Conservation (phyloP, 2,329 filamentous ascomycete species). For the Calycina herbarum region DNA sequence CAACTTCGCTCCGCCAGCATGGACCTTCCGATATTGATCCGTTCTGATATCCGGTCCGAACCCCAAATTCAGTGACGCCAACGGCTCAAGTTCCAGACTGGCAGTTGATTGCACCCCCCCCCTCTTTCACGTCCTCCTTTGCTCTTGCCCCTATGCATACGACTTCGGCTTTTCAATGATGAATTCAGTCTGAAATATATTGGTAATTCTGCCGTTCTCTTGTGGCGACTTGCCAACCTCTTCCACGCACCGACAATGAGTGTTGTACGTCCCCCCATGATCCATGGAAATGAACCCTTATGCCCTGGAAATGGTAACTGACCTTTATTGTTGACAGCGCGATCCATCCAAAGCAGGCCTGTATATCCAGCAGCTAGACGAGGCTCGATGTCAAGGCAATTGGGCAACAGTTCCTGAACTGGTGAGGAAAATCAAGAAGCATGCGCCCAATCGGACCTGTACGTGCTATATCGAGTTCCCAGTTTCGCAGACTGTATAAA, state of each 20-base stretch:
- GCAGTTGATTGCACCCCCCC: not conserved
- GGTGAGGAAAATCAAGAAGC: slow-evolving; percentile 90
- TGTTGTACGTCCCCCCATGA: slow-evolving; percentile 13
- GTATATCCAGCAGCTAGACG: slow-evolving; percentile 81
- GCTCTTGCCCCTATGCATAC: not conserved
- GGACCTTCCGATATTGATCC: not conserved
- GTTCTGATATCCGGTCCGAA: not conserved
- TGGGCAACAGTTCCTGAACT: slow-evolving; percentile 88
- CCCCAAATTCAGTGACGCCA: slow-evolving; percentile 3
- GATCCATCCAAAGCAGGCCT: slow-evolving; percentile 72
- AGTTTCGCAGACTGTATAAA: not conserved
- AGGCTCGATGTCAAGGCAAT: slow-evolving; percentile 81
- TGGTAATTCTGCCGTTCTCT: not conserved
- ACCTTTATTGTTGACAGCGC: slow-evolving; percentile 27
- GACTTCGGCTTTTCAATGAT: not conserved
- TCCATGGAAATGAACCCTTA: not conserved
- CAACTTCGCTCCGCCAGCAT: not conserved
- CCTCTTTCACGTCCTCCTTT: not conserved
- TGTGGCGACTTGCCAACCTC: not conserved
- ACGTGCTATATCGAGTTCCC: slow-evolving; percentile 40
- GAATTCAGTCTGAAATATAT: not conserved
- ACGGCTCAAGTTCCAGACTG: not conserved
- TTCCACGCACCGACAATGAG: slow-evolving; percentile 31
- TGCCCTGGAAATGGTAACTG: slow-evolving; percentile 9
- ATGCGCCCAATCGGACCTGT: slow-evolving; percentile 85